Evolutionary conservation across 2,329 filamentous ascomycete species (phyloP), one percentile per base, ranked within the genome.

Genomic region (Ceratocystis eucalypticola): DNA sequence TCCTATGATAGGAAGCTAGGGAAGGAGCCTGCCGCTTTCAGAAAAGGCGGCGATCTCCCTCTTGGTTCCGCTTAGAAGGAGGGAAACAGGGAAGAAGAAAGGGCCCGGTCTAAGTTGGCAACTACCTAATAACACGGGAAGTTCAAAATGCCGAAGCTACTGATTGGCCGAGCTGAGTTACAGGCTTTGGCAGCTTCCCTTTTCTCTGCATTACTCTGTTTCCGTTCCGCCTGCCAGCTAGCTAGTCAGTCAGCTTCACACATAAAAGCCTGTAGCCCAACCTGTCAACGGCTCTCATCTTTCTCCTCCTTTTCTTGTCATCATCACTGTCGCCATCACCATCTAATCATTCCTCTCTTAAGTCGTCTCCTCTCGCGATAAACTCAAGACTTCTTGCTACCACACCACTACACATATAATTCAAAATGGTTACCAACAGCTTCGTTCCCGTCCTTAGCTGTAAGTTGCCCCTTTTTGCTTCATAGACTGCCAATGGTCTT

Each of bases 361-460:
- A 25, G 12, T 2, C 12, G 5, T 48, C 46, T 48, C 6, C n/a
- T 20, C 8, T 3, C 20, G 2, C 20, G 2, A 48, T 22, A n/a
- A 41, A 5, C 15, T 0, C 59, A 4, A 22, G 6, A 1, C 22
- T 64, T 53, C 28, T 59, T 22, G 6, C 61, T 64, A 33, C 33
- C 25, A 6, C 41, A 67, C 41, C 22, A 28, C 28, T 2, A 61
- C 22, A 46, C 46, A 65, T 30, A 33, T 15, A 4, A 41, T 48
- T 44, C 63, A 68, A 68, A 48, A 68, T 68, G 67, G 61, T 64
- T 46, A 66, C 67, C 55, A 68, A 68, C 61, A 61, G 50, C 64
- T 68, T 68, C 64, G 64, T 46, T 25, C 67, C 67, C n/a, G 33
- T 66, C 17, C 67, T 68, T 12, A 64, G 65, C 64, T 68, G 67